Base-by-base conservation (phyloP, 164 flowering plant genomes). In the Litsea cubeba region DNA sequence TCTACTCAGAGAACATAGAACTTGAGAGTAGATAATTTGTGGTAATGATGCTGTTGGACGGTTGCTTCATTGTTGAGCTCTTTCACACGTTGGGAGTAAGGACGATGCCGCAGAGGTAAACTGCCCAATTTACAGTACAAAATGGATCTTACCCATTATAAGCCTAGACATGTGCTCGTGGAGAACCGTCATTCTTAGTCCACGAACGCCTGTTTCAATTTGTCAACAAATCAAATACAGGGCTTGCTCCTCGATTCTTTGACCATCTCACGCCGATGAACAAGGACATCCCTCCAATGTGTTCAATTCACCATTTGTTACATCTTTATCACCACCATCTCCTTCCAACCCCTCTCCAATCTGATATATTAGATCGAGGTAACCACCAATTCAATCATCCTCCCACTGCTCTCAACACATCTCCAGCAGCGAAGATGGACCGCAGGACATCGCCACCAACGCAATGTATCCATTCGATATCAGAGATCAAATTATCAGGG, bases 11-110 rank as follows among this genome's bases (percentile, higher is more conserved):
- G 22, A 30, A 11, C 15, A 20, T 15, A 30, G 25, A n/a, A 2
- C 51, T 69, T 20, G 10, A 25, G 11, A 68, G 46, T 22, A 10
- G n/a, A 1, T 58, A 10, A 1, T 69, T 69, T 25, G 3, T n/a
- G 5, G 14, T 14, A 20, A 69, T 69, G 71, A 69, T 69, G 71
- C 23, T 69, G n/a, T 60, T 69, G 14, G 71, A 69, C 2, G 60
- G 71, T 24, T 69, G 71, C 71, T 69, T 69, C 71, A 23, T 69
- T 0, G 15, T 69, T 57, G 54, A 69, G 28, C 57, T 35, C 71
- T 50, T 46, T 49, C 71, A 7, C 28, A 69, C 17, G 57, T 20
- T 2, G 20, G 3, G 20, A 5, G 51, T 5, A 22, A n/a, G 24
- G n/a, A 11, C 26, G 60, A 4, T 30, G 5, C 32, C 32, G 0